phyloP scores from a whole-genome alignment of 768 basidiomycete species.

The Suillus luteus region DNA sequence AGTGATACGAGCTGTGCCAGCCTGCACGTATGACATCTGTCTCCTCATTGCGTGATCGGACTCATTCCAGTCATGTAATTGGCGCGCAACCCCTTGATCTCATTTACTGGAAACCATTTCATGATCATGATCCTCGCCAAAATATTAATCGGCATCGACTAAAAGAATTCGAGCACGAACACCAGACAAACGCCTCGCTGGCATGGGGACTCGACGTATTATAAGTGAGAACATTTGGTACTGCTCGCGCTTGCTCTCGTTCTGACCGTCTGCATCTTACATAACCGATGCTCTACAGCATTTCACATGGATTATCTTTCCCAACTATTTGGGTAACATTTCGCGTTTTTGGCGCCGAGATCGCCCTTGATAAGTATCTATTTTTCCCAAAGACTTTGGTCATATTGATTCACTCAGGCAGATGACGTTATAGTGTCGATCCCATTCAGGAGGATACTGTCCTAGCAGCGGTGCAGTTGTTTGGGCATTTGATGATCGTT shows the following conservation, averaged over 20 bases:
- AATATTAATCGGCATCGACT: conserved; percentile 12
- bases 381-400: neutral
- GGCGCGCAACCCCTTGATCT: neutral
- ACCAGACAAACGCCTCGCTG: neutral
- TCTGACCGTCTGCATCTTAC: neutral
- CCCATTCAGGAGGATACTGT: no score
- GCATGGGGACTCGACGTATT: neutral
- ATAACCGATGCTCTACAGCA: neutral
- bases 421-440: neutral
- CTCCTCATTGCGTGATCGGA: conserved; percentile 13
- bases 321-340: neutral
- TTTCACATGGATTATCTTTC: neutral
- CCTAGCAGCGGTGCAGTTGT: neutral
- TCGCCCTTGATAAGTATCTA: neutral
- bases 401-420: neutral
- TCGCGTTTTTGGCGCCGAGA: neutral
- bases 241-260: neutral
- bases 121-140: neutral
- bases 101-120: neutral
- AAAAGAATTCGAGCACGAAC: conserved; percentile 3
- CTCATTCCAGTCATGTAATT: conserved; percentile 7
- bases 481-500: neutral
- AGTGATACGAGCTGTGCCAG: conserved; percentile 40
- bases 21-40: conserved; percentile 30
- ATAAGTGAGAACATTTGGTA: neutral